These are phyloP conservation scores for Verticillium nubilum DNA, from an alignment of 2,329 filamentous ascomycete species.

Conservation along the genomic window DNA sequence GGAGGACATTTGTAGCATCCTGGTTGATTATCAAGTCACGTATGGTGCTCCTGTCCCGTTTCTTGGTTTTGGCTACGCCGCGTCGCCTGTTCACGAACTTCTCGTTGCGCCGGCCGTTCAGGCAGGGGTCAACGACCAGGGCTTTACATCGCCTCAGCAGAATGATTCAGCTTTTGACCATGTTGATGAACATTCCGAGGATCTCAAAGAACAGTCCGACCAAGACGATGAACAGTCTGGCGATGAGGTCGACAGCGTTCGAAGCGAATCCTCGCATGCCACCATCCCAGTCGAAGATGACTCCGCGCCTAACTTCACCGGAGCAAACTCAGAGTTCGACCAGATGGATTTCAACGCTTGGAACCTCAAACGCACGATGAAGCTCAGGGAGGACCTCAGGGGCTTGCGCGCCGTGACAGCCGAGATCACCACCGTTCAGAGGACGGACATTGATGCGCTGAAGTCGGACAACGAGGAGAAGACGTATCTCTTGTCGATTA, in stretches of 20 bases:
- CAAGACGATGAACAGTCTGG: background rate
- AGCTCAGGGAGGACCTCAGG: background rate
- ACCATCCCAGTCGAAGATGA: too few species aligned
- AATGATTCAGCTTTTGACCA: background rate
- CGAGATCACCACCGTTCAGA: background rate
- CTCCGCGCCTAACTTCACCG: background rate
- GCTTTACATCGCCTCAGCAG: too few species aligned
- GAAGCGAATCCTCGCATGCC: background rate
- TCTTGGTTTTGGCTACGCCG: background rate
- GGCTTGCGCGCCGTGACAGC: background rate
- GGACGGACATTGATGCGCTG: background rate
- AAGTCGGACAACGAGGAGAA: background rate
- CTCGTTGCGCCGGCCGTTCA: background rate
- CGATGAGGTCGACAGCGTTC: background rate
- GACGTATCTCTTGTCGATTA: background rate
- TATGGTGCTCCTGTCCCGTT: background rate
- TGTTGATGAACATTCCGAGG: background rate
- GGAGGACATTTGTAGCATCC: background rate
- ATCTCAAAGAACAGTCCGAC: background rate
- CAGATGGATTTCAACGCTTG: background rate
- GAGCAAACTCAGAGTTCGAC: background rate
- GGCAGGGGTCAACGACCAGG: too few species aligned
- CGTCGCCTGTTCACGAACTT: background rate
- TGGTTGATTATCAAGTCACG: background rate
- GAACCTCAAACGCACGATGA: background rate